A percentile compares a stretch with the other conserved stretches of the same genome.
phyloP scores from a whole-genome alignment of 306 rosid genomes.

The Urtica urens region DNA sequence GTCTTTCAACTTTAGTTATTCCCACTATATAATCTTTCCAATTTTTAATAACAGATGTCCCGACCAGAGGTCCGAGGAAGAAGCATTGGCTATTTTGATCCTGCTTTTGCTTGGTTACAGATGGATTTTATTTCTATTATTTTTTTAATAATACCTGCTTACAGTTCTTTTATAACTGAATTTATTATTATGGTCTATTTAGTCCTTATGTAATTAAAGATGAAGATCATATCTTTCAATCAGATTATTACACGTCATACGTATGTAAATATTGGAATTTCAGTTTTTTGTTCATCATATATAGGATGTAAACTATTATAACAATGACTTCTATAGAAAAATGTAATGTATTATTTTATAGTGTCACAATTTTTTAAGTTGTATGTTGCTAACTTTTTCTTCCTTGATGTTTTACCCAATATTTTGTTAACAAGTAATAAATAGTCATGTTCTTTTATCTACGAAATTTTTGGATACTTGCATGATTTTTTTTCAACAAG shows the following conservation, averaged over 20 bases:
- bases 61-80: slow-evolving; percentile 45
- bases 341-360: no score
- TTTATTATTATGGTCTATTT: background rate
- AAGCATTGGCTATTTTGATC: slow-evolving; percentile 80
- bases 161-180: background rate
- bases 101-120: background rate
- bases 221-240: slow-evolving; percentile 2
- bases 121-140: background rate
- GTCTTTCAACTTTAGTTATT: slow-evolving; percentile 1
- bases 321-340: no score
- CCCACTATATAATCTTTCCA: background rate
- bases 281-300: no score
- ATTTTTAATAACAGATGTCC: slow-evolving; percentile 55
- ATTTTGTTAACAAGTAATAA: no score
- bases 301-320: no score
- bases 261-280: slow-evolving; percentile 1
- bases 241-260: background rate
- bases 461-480: no score
- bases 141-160: background rate
- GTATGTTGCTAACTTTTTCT: no score
- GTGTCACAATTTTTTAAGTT: no score
- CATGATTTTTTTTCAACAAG: no score
- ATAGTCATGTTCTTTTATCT: no score
- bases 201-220: slow-evolving; percentile 6
- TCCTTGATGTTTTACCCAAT: no score